These are phyloP conservation scores for Cyberlindnera lachancei DNA, from an alignment of 805 yeast species.

Conservation along the genomic window DNA sequence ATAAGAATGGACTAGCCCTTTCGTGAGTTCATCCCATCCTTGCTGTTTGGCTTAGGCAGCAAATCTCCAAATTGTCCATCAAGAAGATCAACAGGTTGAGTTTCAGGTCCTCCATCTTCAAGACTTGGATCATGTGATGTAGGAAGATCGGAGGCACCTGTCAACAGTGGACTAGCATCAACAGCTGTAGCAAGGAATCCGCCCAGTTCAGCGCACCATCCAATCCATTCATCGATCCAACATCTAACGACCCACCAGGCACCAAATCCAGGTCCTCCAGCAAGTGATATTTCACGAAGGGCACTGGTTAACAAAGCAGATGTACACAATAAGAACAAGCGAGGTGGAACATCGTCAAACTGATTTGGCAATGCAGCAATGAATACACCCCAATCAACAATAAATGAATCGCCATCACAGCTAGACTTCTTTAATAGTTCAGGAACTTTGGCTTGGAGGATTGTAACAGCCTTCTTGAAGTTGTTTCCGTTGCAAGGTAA, in stretches of 20 bases:
- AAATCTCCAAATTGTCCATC: conserved; percentile 17
- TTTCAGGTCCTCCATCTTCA: conserved; percentile 3
- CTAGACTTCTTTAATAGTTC: conserved; percentile 21
- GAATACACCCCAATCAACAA: conserved; percentile 27
- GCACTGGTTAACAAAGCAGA: conserved; percentile 51
- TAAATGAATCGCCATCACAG: conserved; percentile 9
- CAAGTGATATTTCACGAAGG: conserved; percentile 52
- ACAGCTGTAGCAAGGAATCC: conserved; percentile 32
- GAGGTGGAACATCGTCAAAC: conserved; percentile 46
- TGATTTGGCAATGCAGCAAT: conserved; percentile 35
- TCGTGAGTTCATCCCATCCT: background rate
- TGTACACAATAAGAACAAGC: conserved; percentile 45
- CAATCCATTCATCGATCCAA: conserved; percentile 70
- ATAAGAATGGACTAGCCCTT: no score
- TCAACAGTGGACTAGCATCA: conserved; percentile 4
- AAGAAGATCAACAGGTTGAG: conserved; percentile 12
- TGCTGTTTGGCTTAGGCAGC: background rate
- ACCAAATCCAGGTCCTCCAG: conserved; percentile 53
- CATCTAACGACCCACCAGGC: conserved; percentile 73
- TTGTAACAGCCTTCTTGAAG: conserved; percentile 24
- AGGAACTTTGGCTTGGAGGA: conserved; percentile 31
- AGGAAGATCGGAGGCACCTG: conserved; percentile 3
- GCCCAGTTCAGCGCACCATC: conserved; percentile 59
- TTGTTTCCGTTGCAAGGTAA: conserved; percentile 39
- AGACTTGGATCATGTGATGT: conserved; percentile 1